Evolutionary conservation across 2,329 filamentous ascomycete genomes (phyloP).

Genomic region (Colletotrichum chrysophilum): DNA sequence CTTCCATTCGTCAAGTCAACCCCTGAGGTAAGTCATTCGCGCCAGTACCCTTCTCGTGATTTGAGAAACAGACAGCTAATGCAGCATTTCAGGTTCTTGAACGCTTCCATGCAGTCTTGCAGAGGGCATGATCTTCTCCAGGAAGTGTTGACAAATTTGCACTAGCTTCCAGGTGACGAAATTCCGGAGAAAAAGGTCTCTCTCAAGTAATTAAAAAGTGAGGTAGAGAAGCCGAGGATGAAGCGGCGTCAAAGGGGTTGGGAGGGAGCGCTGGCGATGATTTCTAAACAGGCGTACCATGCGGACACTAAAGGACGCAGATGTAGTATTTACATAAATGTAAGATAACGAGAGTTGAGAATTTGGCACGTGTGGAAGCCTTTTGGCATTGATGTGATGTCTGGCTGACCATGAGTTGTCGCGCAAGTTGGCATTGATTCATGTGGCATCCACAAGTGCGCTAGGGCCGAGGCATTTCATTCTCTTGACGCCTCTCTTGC

Average conservation of each 20-base stretch:
- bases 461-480: background rate
- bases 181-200: background rate
- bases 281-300: background rate
- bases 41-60: background rate
- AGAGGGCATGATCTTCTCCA: background rate
- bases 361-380: background rate
- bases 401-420: background rate
- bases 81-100: constrained; percentile 16
- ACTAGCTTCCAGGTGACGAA: background rate
- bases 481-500: background rate
- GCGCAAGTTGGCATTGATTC: background rate
- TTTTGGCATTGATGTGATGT: background rate
- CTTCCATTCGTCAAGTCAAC: constrained; percentile 89
- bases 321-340: constrained; percentile 11
- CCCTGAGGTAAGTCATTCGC: constrained; percentile 71
- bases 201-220: background rate
- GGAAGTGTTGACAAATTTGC: background rate
- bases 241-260: background rate
- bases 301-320: background rate
- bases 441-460: background rate
- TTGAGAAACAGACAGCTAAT: background rate
- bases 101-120: constrained; percentile 19
- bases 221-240: background rate
- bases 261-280: background rate
- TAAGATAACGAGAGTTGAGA: constrained; percentile 4